Evolutionary conservation across 2,329 filamentous ascomycete species (phyloP).

Genomic region (Diaporthe sp.): DNA sequence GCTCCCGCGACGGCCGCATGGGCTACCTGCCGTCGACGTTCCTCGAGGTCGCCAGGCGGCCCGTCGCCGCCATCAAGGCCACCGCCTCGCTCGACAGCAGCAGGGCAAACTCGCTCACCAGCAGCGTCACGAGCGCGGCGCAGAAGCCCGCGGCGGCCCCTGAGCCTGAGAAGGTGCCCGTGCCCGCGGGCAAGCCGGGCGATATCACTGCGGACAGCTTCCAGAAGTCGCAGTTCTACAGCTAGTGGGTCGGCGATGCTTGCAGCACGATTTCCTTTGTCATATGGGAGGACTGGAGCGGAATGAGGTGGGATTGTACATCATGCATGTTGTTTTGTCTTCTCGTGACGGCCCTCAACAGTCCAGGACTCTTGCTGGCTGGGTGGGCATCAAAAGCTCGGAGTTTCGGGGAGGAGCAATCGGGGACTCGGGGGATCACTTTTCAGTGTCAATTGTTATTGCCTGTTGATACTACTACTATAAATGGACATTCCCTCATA

Average conservation of each 20-base stretch:
- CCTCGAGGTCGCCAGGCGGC: slow-evolving; percentile 77
- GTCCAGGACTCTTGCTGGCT: not conserved
- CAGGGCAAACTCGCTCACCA: slow-evolving; percentile 65
- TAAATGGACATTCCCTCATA: not conserved
- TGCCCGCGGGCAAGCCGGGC: slow-evolving; percentile 59
- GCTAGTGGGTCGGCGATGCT: slow-evolving; percentile 49
- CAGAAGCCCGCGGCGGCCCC: slow-evolving; percentile 37
- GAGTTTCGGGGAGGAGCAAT: slow-evolving; percentile 34
- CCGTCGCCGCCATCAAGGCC: slow-evolving; percentile 66
- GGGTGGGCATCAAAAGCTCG: slow-evolving; percentile 36
- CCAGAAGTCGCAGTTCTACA: slow-evolving; percentile 71
- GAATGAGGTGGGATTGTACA: not conserved
- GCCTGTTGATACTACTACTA: not conserved
- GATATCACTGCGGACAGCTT: slow-evolving; percentile 67
- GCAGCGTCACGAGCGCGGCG: slow-evolving; percentile 47
- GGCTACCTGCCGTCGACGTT: slow-evolving; percentile 95
- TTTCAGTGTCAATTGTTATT: not conserved
- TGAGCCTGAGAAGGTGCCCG: slow-evolving; percentile 50
- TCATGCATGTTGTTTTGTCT: not conserved
- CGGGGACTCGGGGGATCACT: slow-evolving; percentile 6
- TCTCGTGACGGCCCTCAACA: not conserved
- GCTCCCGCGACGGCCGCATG: slow-evolving; percentile 88
- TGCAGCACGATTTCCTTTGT: not conserved
- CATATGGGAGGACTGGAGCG: not conserved
- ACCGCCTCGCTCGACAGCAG: slow-evolving; percentile 60